Evolutionary conservation across 805 yeast species (phyloP), one percentile per base, ranked within the genome.

Genomic region (Candida nanaspora): DNA sequence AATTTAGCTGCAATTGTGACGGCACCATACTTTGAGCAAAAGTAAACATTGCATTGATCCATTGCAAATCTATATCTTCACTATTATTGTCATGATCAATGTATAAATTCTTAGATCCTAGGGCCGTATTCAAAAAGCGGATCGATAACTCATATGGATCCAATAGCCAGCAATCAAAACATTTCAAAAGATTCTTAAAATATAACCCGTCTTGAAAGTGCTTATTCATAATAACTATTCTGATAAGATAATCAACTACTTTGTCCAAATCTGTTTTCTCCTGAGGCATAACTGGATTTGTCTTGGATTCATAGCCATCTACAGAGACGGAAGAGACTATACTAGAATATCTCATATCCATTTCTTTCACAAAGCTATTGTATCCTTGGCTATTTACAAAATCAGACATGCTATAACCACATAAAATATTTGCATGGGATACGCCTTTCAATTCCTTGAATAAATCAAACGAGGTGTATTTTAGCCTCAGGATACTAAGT

Each of bases 181-280:
- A 60, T 32, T 46, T 47, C 29, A 59, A 39, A n/a, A 52, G 16
- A 19, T 31, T 31, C 22, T 31, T 31, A 16, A 31, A 31, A 31
- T 18, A 31, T 6, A 19, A 4, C 6, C 34, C 60, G 44, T 76
- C 80, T 46, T 80, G 85, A 22, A 82, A 55, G 16, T 52, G 50
- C 41, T 71, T 64, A 15, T 81, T 73, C 26, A 69, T 69, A 3
- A 60, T 59, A 8, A 78, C 66, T 18, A 85, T 69, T 30, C 56
- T 52, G 36, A 78, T 80, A 0, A 81, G 76, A 4, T 81, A 65
- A 33, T 76, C 71, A 35, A 75, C 66, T 2, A 83, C 67, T 57
- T 82, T 82, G 21, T 68, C 51, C 2, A 80, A 61, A 31, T 68
- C 74, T 7, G 82, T 55, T 0, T 78, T 64, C 32, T 68, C 65